Evolutionary conservation across 441 rosid species (phyloP).

Genomic region (Populus tomentosa): DNA sequence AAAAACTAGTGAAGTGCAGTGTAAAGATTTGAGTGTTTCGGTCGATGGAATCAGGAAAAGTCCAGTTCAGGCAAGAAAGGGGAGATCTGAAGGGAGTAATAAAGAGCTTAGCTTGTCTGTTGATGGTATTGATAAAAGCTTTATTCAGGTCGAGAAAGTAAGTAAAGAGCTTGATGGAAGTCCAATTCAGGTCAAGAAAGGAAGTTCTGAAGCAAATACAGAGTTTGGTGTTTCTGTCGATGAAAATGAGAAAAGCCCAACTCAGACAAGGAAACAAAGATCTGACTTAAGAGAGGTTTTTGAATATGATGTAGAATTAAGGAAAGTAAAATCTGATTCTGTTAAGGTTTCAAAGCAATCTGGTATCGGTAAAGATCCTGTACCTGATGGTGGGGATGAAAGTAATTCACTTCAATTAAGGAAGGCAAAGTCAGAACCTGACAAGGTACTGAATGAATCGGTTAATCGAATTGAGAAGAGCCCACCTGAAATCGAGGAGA

Average conservation of each 20-base stretch:
- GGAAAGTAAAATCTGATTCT: conserved; percentile 20
- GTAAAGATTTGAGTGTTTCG: conserved; percentile 9
- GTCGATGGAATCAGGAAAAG: conserved; percentile 30
- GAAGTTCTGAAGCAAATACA: conserved; percentile 27
- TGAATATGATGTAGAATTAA: conserved; percentile 19
- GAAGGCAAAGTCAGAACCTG: conserved; percentile 42
- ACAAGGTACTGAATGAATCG: conserved; percentile 16
- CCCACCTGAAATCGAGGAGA: conserved; percentile 28
- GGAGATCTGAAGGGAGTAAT: conserved; percentile 19
- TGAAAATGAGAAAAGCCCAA: conserved; percentile 32
- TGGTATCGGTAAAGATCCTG: conserved; percentile 6
- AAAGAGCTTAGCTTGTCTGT: conserved; percentile 18
- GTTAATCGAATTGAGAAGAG: conserved; percentile 27
- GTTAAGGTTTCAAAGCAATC: background rate
- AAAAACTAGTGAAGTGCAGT: background rate
- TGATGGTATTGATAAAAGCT: conserved; percentile 32
- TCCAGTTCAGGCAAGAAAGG: conserved; percentile 30
- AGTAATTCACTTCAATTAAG: conserved; percentile 25
- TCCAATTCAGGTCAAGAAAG: conserved; percentile 28
- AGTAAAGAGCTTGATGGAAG: conserved; percentile 25
- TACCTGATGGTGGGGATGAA: conserved; percentile 15
- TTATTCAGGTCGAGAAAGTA: conserved; percentile 10
- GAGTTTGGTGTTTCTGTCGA: conserved; percentile 23
- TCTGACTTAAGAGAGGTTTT: conserved; percentile 27
- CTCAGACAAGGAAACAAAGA: conserved; percentile 31